Base-by-base conservation (phyloP, 164 flowering plant genomes). In the Nymphaea colorata region DNA sequence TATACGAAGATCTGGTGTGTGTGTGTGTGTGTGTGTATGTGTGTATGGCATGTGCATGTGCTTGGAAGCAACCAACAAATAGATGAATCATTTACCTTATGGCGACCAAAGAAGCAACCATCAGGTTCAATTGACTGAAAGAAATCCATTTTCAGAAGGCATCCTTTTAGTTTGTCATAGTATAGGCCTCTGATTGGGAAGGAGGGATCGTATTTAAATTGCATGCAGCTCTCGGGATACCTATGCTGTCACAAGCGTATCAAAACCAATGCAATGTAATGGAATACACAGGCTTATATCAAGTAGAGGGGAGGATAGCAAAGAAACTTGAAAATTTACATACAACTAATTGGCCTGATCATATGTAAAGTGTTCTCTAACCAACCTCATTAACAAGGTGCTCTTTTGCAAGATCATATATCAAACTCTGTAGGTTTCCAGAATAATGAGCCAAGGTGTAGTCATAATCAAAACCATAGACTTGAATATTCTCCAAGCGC, bases 401-500 rank as follows among this genome's bases (percentile, higher is more conserved):
- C 70, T 87, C 82, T 72, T 88, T 91, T 6, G 98, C 98, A 66
- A 87, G 93, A 73, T 94, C 87, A 68, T 91, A 94, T 64, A 91
- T 89, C 81, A 94, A 84, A 73, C 73, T 79, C 79, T 94, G 97
- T 69, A 89, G 75, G 74, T 85, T 72, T 17, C 82, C 42, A 7
- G 98, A 85, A 84, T 94, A 94, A 82, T 89, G 97, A 11, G 97
- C 98, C 84, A 93, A 73, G 2, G 98, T 93, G 73, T 87, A 93
- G 76, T 93, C 96, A 70, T 93, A 91, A 75, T 93, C 97, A 57
- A 91, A 93, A 14, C 97, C 97, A 77, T 85, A 94, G 3, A 94
- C 96, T 74, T 94, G 89, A 68, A 94, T 78, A 17, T 70, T 79
- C 74, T 91, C 93, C 86, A 91, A 73, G 66, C 91, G 85, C 73